Base-by-base conservation (phyloP, 1,284 basidiomycete species). In the Microstroma glucosiphilum region DNA sequence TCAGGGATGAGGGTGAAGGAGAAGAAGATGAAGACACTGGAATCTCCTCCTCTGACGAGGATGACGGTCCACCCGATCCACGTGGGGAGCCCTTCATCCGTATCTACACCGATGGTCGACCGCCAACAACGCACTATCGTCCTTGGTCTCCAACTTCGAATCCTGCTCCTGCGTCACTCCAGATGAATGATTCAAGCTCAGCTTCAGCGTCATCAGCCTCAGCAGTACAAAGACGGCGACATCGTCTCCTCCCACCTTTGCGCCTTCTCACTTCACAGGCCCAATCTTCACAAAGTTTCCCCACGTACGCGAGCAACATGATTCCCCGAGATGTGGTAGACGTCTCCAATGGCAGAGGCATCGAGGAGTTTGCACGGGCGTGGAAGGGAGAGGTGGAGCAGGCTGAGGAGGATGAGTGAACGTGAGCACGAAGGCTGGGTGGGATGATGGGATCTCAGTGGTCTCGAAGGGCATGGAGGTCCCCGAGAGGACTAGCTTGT, bases 271-370 rank as follows among this genome's bases (percentile, higher is more conserved):
- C 63, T 12, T 60, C 60, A 1, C 56, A 60, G 23, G 61, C 67
- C 0, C 65, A 69, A 40, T 60, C 67, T n/a, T 49, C 59, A 15
- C 65, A 66, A 40, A 42, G 67, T n/a, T 42, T 57, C 40, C 68
- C 68, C 7, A 82, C 85, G 1, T 84, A 91, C 74, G 88, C 89
- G 68, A 88, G 90, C 72, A 96, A 96, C 76, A 94, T 94, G 89
- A 84, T 94, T 17, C 94, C 93, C 1, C 83, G 90, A 46, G 93
- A 97, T 74, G 89, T 90, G 13, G 82, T 96, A 21, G 85, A 84
- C 59, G 80, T 94, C 75, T 88, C 89, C 70, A 84, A 84, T 59
- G 92, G 91, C 1, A 83, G 84, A 56, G 85, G 84, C 67, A 84
- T 92, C 40, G 82, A 84, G 42, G 87, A 89, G 64, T 93, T 96